These are phyloP conservation scores for Ammopiptanthus mongolicus DNA, from an alignment of 306 rosid genomes.

Conservation along the genomic window DNA sequence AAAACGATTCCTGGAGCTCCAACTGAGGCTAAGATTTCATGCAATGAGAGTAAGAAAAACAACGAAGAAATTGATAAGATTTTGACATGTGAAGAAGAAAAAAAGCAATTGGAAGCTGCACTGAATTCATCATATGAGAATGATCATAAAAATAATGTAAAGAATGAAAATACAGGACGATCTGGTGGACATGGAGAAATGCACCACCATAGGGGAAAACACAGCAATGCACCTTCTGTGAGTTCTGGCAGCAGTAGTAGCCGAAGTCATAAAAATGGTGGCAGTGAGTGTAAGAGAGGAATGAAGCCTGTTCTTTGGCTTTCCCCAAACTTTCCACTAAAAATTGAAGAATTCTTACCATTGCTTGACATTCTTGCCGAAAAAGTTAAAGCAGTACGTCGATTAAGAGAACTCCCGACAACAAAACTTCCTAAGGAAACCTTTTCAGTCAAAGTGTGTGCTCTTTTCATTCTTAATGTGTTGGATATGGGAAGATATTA, in stretches of 20 bases:
- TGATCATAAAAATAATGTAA: conserved; percentile 34
- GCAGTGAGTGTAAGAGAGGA: conserved; percentile 62
- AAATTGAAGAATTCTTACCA: conserved; percentile 75
- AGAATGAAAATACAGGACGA: conserved; percentile 61
- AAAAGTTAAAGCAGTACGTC: conserved; percentile 84
- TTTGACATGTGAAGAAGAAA: conserved; percentile 79
- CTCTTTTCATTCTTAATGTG: neutral
- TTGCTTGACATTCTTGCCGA: conserved; percentile 89
- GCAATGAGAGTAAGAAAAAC: conserved; percentile 46
- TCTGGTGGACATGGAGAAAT: conserved; percentile 60
- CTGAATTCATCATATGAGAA: conserved; percentile 53
- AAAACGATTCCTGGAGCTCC: conserved; percentile 68
- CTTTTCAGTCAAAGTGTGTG: conserved; percentile 87
- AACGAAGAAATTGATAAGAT: conserved; percentile 46
- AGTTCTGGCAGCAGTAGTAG: conserved; percentile 32
- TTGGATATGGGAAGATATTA: neutral
- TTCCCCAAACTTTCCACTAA: conserved; percentile 71
- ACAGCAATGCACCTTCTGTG: conserved; percentile 22
- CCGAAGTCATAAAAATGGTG: conserved; percentile 41
- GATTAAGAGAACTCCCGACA: conserved; percentile 85
- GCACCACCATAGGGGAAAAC: conserved; percentile 51
- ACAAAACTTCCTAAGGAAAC: conserved; percentile 85
- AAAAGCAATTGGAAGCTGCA: conserved; percentile 68
- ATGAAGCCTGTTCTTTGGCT: conserved; percentile 86
- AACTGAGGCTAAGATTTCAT: conserved; percentile 40